phyloP scores from a whole-genome alignment of 192 early-diverging fungal genomes.

The Rhizophagus sp. region DNA sequence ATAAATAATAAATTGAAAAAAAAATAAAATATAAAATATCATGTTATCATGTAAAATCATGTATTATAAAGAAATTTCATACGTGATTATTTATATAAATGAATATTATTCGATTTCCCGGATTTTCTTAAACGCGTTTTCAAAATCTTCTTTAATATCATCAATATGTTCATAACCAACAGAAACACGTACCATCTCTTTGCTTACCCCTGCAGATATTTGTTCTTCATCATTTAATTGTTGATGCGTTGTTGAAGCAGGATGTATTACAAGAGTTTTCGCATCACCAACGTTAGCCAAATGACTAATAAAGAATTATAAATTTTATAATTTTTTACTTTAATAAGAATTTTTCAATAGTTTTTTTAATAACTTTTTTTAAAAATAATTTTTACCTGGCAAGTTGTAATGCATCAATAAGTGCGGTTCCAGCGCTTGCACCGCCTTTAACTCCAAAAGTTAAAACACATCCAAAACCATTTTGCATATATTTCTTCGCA shows the following conservation, averaged over 20 bases:
- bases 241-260: conserved; percentile 84
- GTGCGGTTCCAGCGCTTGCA: conserved; percentile 56
- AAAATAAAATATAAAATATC: too few species aligned
- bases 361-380: too few species aligned
- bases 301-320: conserved; percentile 40
- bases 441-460: conserved; percentile 72
- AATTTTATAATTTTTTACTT: too few species aligned
- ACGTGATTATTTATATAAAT: too few species aligned
- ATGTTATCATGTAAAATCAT: too few species aligned
- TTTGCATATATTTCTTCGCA: conserved; percentile 80
- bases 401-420: conserved; percentile 80
- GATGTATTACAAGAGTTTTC: conserved; percentile 85
- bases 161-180: conserved; percentile 85
- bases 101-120: neutral
- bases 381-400: too few species aligned
- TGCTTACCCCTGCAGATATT: conserved; percentile 69
- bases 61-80: too few species aligned
- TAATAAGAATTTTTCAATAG: too few species aligned
- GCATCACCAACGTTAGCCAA: conserved; percentile 94
- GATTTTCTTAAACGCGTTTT: conserved; percentile 47
- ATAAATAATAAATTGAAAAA: too few species aligned
- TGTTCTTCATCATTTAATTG: conserved; percentile 86
- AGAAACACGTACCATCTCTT: conserved; percentile 81
- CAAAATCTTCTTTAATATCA: conserved; percentile 69
- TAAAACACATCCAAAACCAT: conserved; percentile 88